phyloP scores from a whole-genome alignment of 169 alveolate species.

The Cryptosporidium ubiquitum region DNA sequence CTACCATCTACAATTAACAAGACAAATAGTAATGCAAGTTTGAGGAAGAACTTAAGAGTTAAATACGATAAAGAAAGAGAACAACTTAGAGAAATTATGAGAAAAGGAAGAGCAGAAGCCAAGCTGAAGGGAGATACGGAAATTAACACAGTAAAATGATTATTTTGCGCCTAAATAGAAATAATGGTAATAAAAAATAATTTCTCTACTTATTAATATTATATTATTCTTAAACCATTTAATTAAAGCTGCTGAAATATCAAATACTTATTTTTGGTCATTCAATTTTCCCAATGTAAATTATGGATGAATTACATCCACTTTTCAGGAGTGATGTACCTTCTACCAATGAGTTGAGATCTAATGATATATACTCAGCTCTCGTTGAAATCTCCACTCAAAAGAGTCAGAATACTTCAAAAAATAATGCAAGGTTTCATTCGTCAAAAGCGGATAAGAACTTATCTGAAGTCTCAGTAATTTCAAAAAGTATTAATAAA shows the following conservation, averaged over 20 bases:
- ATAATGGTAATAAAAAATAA: background rate
- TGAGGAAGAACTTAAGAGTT: background rate
- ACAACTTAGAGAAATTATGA: conserved; percentile 35
- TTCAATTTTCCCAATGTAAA: background rate
- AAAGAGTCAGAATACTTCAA: background rate
- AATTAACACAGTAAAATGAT: background rate
- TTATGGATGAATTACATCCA: conserved; percentile 64
- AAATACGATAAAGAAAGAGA: conserved; percentile 62
- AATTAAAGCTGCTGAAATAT: background rate
- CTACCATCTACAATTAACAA: background rate
- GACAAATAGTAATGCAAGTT: conserved; percentile 4
- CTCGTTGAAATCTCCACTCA: conserved; percentile 38
- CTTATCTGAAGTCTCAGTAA: background rate
- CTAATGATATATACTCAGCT: conserved; percentile 58
- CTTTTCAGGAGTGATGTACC: conserved; percentile 64
- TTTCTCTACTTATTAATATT: background rate
- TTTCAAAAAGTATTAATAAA: conserved; percentile 23
- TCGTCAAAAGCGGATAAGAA: background rate
- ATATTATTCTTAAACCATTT: background rate
- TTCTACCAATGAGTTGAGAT: conserved; percentile 32
- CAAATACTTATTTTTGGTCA: background rate
- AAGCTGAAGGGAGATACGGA: background rate
- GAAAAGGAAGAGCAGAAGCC: conserved; percentile 49
- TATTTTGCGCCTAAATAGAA: conserved; percentile 8
- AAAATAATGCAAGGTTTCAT: background rate